Conservation (phyloP, 2,329 filamentous ascomycete genomes). For the Stagonosporopsis rhizophila region DNA sequence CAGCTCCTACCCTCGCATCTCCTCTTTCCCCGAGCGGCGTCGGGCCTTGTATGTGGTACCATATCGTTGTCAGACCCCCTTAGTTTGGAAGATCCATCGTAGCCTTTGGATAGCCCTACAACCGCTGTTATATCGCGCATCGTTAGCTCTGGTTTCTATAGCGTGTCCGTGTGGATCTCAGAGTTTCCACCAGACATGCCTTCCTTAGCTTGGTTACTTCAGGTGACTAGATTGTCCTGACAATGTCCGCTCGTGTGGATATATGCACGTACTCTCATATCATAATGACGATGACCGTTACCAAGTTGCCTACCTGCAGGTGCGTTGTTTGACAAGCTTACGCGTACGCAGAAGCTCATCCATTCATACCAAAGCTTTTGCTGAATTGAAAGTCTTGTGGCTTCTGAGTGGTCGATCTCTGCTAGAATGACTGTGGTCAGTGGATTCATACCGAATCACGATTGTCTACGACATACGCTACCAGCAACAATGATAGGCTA, state of each 20-base stretch:
- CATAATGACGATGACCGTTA: conserved; percentile 22
- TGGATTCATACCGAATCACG: neutral
- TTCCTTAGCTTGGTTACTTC: conserved; percentile 9
- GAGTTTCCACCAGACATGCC: neutral
- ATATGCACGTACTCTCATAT: conserved; percentile 21
- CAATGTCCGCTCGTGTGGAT: conserved; percentile 2
- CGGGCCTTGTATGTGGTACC: conserved; percentile 17
- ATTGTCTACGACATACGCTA: neutral
- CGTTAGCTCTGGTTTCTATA: conserved; percentile 9
- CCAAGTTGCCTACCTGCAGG: conserved; percentile 31
- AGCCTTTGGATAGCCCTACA: conserved; percentile 14
- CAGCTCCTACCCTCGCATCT: conserved; percentile 26
- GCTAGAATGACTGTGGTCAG: neutral
- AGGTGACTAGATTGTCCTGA: conserved; percentile 7
- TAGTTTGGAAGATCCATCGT: conserved; percentile 22
- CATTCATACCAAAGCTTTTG: neutral
- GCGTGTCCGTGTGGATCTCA: neutral
- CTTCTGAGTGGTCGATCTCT: neutral
- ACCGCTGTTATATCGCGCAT: conserved; percentile 16
- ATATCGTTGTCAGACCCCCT: conserved; percentile 21
- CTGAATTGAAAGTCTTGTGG: neutral
- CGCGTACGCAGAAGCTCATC: conserved; percentile 25
- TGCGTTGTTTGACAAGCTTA: conserved; percentile 36
- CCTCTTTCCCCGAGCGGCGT: conserved; percentile 32
- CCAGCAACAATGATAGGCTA: neutral